Percentiles rank a stretch among this genome's conserved stretches.
Evolutionary conservation across 2,329 filamentous ascomycete species (phyloP).

Genomic region (Penicillium frequentans): DNA sequence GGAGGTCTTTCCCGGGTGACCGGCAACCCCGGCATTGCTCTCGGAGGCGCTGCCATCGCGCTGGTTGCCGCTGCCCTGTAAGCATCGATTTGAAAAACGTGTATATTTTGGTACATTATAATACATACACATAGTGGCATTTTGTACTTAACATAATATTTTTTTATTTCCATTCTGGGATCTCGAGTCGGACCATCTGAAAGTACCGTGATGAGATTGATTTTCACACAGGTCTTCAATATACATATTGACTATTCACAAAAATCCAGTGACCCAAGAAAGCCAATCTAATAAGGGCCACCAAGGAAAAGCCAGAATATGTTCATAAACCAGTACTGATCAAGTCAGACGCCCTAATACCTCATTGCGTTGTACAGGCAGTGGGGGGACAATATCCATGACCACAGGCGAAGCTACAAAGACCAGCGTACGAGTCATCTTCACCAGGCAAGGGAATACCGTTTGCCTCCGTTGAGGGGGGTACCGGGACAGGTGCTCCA

Average conservation of each 20-base stretch:
- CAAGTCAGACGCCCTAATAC: background rate
- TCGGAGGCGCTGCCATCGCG: slow-evolving; percentile 2
- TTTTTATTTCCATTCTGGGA: background rate
- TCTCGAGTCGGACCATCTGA: background rate
- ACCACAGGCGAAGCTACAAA: slow-evolving; percentile 45
- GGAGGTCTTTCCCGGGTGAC: slow-evolving; percentile 8
- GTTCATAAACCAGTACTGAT: background rate
- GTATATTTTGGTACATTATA: background rate
- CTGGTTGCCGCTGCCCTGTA: slow-evolving; percentile 3
- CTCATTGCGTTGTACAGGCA: background rate
- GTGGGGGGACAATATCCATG: slow-evolving; percentile 4
- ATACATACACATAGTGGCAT: background rate
- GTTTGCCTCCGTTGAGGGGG: slow-evolving; percentile 22
- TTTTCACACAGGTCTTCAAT: background rate
- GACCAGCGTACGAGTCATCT: slow-evolving; percentile 42
- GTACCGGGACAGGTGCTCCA: slow-evolving; percentile 22
- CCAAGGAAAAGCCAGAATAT: background rate
- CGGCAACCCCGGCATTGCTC: background rate
- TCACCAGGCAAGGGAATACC: slow-evolving; percentile 22
- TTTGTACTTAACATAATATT: background rate
- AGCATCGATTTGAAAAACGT: background rate
- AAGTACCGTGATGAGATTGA: background rate
- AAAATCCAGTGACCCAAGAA: background rate
- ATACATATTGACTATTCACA: background rate
- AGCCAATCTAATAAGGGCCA: background rate